Base-by-base conservation (phyloP, 345 rosid genomes). In the Odontarrhena argentea region DNA sequence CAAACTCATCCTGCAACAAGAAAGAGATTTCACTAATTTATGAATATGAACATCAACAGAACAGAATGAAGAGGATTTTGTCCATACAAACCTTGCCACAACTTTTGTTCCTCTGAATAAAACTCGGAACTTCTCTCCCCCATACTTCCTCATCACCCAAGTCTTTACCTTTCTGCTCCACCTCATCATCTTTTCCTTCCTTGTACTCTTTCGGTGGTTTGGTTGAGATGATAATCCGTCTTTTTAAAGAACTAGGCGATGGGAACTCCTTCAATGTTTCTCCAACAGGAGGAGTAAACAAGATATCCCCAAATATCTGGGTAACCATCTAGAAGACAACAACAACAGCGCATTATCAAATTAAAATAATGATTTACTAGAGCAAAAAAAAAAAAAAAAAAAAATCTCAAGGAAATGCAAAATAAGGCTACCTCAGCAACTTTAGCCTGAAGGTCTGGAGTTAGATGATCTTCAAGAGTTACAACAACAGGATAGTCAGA, bases 391-490 rank as follows among this genome's bases (percentile, higher is more conserved):
- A 5, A 1, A 5, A 1, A 3, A 9, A 37, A 36, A 5, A 12
- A 15, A 25, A 47, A 47, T 6, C 12, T 10, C 8, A 9, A 26
- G 46, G 32, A 36, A 60, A 70, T 10, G 55, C 3, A 48, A 49
- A 42, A 64, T 2, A 37, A 49, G 61, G 60, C 40, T 67, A 91
- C 97, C 87, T 83, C 79, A 43, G 96, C 93, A 34, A 86, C 91
- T 88, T 86, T 85, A 36, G 86, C 76, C 76, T 84, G 96, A 74
- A 91, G 96, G 67, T 86, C 84, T 14, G 93, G 78, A 64, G 89
- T 86, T 46, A 88, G 87, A 63, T 91, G 97, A 68, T 91, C 93
- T 75, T 91, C 97, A 4, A 91, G 84, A 59, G 97, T 91, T 63
- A 91, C 85, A 57, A 88, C 78, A 59, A 91, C 86, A 38, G 96